Conservation (phyloP, 805 yeast species). For the Candida taoyuanica region DNA sequence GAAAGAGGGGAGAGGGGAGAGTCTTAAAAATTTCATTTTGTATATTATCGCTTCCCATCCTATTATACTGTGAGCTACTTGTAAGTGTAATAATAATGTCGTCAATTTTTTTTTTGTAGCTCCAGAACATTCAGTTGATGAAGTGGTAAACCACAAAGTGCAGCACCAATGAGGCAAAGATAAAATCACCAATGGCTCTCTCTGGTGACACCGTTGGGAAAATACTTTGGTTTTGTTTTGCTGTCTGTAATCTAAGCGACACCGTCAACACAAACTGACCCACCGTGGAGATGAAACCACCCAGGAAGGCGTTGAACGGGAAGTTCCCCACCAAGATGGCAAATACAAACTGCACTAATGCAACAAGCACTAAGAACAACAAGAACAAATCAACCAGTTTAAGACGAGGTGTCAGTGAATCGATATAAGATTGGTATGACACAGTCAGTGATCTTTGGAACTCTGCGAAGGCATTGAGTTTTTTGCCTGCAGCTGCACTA, state of each 20-base stretch:
- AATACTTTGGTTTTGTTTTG: constrained; percentile 32
- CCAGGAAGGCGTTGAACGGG: constrained; percentile 96
- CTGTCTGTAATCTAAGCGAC: constrained; percentile 70
- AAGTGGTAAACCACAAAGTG: constrained; percentile 91
- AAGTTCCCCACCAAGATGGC: constrained; percentile 76
- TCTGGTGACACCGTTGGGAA: constrained; percentile 42
- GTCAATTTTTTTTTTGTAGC: too few species aligned
- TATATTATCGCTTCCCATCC: too few species aligned
- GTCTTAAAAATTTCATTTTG: too few species aligned
- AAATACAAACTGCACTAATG: constrained; percentile 73
- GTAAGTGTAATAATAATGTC: too few species aligned
- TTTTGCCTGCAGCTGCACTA: constrained; percentile 1
- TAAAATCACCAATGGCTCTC: constrained; percentile 81
- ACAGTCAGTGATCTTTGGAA: constrained; percentile 28
- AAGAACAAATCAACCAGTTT: constrained; percentile 76
- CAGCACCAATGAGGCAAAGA: constrained; percentile 79
- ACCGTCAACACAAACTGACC: constrained; percentile 93
- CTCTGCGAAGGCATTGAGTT: constrained; percentile 24
- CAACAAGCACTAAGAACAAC: constrained; percentile 67
- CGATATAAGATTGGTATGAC: constrained; percentile 31
- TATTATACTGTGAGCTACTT: too few species aligned
- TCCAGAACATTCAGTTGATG: constrained; percentile 67
- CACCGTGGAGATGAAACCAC: constrained; percentile 88
- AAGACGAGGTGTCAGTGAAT: constrained; percentile 38
- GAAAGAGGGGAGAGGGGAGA: too few species aligned